phyloP scores from a whole-genome alignment of 257 asterid genomes.

The Haberlea rhodopensis region DNA sequence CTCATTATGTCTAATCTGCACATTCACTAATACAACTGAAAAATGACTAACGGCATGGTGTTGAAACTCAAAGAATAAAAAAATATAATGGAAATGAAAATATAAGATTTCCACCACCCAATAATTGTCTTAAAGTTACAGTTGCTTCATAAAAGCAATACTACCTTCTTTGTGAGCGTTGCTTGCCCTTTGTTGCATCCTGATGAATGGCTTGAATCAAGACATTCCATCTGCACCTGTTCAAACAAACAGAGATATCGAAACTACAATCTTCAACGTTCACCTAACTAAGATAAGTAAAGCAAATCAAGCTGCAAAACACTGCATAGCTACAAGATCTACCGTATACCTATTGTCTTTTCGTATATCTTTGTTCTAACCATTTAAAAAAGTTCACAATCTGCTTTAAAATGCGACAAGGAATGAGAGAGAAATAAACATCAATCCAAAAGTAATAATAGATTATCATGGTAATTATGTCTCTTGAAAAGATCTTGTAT shows the following conservation, averaged over 20 bases:
- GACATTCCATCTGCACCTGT: slow-evolving; percentile 65
- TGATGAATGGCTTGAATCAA: slow-evolving; percentile 27
- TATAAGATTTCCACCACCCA: not conserved
- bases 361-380: slow-evolving; percentile 5
- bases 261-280: slow-evolving; percentile 8
- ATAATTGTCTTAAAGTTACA: not conserved
- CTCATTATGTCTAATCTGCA: slow-evolving; percentile 70
- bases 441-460: not conserved
- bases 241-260: slow-evolving; percentile 2
- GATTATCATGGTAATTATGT: slow-evolving; percentile 3
- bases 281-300: not conserved
- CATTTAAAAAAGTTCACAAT: slow-evolving; percentile 2
- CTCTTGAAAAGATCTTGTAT: too few relatives aligned
- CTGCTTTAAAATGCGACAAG: slow-evolving; percentile 3
- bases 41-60: slow-evolving; percentile 11
- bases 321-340: slow-evolving; percentile 5
- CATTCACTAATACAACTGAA: slow-evolving; percentile 19
- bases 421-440: not conserved
- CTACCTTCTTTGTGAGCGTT: slow-evolving; percentile 57
- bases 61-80: not conserved
- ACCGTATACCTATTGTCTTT: not conserved
- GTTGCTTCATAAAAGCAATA: slow-evolving; percentile 22
- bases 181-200: slow-evolving; percentile 29
- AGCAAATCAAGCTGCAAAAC: slow-evolving; percentile 9
- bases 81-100: not conserved